These are phyloP conservation scores for Castanea crenata DNA, from an alignment of 306 rosid genomes.

Conservation along the genomic window DNA sequence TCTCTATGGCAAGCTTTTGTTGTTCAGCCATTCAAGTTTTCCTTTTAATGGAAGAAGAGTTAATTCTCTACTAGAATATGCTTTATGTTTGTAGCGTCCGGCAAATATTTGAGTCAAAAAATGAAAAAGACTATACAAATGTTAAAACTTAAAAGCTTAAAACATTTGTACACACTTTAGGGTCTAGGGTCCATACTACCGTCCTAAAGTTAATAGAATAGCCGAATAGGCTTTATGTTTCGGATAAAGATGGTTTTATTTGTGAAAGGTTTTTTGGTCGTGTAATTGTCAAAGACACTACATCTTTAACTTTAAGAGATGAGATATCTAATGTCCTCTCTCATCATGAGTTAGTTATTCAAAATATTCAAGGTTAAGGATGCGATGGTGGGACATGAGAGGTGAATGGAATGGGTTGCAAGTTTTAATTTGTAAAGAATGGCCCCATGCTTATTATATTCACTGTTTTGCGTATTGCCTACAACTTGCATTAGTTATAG, in stretches of 20 bases:
- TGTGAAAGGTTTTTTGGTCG: background rate
- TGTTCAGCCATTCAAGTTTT: too few relatives aligned
- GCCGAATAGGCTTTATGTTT: background rate
- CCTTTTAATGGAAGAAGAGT: too few relatives aligned
- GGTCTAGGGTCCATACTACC: too few relatives aligned
- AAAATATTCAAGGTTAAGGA: background rate
- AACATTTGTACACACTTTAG: too few relatives aligned
- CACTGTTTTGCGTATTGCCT: background rate
- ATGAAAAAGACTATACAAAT: too few relatives aligned
- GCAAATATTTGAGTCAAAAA: too few relatives aligned
- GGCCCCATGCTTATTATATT: background rate
- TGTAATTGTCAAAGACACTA: background rate
- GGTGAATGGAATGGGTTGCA: background rate
- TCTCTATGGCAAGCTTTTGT: too few relatives aligned
- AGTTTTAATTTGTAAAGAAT: conserved; percentile 1
- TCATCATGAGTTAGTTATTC: background rate
- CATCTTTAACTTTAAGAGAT: background rate
- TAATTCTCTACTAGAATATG: too few relatives aligned
- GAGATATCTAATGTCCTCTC: background rate
- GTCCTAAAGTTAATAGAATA: too few relatives aligned
- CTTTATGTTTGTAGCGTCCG: too few relatives aligned
- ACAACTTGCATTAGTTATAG: background rate
- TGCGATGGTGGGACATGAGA: conserved; percentile 5
- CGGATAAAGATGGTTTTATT: background rate
- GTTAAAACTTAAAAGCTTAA: too few relatives aligned